A percentile compares a stretch with the other conserved stretches of the same genome.
Conservation (phyloP, 805 yeast genomes). For the Kregervanrija pseudodelftensis region DNA sequence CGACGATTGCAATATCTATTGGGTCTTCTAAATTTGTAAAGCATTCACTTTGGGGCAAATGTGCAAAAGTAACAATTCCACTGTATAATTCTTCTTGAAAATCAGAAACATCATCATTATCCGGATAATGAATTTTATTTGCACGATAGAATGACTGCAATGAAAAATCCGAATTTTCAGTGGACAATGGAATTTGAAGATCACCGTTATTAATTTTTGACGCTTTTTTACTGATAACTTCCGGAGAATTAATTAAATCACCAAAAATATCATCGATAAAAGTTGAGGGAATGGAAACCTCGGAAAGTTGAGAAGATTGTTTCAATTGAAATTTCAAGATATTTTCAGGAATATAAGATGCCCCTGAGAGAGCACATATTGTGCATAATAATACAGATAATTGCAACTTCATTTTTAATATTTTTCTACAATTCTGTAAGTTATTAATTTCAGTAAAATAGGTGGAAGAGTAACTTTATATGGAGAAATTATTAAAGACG, state of each 20-base stretch:
- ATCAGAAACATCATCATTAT: conserved; percentile 31
- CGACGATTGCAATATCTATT: conserved; percentile 48
- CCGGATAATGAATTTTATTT: conserved; percentile 25
- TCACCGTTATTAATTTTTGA: conserved; percentile 8
- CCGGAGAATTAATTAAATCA: conserved; percentile 12
- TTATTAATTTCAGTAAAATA: too few relatives aligned
- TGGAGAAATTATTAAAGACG: too few relatives aligned
- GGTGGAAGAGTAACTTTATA: too few relatives aligned
- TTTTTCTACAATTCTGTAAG: too few relatives aligned
- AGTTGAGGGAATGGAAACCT: not conserved
- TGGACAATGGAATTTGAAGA: not conserved
- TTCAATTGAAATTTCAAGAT: too few relatives aligned
- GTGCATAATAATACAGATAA: too few relatives aligned
- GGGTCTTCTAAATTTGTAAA: conserved; percentile 35
- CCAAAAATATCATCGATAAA: conserved; percentile 23
- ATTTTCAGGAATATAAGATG: too few relatives aligned
- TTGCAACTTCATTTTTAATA: too few relatives aligned
- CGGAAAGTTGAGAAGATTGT: too few relatives aligned
- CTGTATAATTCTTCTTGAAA: conserved; percentile 29
- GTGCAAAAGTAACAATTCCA: conserved; percentile 51
- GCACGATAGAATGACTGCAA: conserved; percentile 10
- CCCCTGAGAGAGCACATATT: too few relatives aligned
- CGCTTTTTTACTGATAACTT: conserved; percentile 6
- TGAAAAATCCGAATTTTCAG: not conserved
- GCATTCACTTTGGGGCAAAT: conserved; percentile 41